Base-by-base conservation (phyloP, 306 rosid species). In the Luffa aegyptiaca region DNA sequence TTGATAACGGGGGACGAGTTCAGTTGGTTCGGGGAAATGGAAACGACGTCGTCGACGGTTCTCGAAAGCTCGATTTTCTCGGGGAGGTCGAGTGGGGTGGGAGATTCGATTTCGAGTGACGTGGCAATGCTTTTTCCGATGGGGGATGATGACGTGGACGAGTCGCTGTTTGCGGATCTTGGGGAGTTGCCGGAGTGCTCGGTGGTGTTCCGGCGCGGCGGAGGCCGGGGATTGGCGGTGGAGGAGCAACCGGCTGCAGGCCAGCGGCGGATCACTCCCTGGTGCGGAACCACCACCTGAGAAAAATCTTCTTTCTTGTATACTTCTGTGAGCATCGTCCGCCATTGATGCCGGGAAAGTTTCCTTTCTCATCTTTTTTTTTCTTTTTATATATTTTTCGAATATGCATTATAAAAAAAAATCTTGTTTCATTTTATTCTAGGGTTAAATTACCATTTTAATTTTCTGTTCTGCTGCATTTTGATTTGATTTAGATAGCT, bases 151-250 rank as follows among this genome's bases (percentile, higher is more conserved):
- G 99, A 95, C 58, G 97, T 90, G 81, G 99, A 95, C 49, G 99
- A 91, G 74, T 87, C 87, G 16, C 87, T 95, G 0, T 95, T 88
- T 44, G 99, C 97, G 4, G 99, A 95, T 69, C 93, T 95, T 5
- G 99, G 91, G 0, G 99, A 95, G 88, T 72, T 95, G 78, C 99
- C 99, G 70, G 99, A 93, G 85, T 92, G 93, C 76, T 88, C 95
- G 0, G 33, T 86, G 0, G 97, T 93, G 44, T 92, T 93, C 84
- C 88, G 83, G 59, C 91, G 37, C 86, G 89, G 76, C 5, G 89
- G 85, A 5, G 76, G 44, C 1, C 39, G 77, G 2, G 76, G 77
- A 48, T 36, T 69, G n/a, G 5, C 41, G n/a, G 17, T 51, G 14
- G 75, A 64, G n/a, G 75, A 79, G 42, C 82, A 79, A 39, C 82